Evolutionary conservation across 371 early-diverging fungal genomes (phyloP), one percentile per base, ranked within the genome.

Genomic region (Mucor irregularis): DNA sequence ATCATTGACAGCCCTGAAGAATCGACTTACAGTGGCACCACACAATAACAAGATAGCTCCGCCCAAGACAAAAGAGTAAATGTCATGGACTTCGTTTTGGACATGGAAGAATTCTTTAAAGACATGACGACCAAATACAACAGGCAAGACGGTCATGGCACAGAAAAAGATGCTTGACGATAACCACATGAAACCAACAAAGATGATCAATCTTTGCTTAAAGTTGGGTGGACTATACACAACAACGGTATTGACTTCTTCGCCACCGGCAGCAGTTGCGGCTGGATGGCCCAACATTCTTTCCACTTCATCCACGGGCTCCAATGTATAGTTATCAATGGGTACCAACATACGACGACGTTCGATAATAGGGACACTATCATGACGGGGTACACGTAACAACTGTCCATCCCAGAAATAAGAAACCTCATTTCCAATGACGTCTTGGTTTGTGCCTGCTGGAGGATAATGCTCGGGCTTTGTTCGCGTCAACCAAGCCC

Each of bases 211-310:
- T 14, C 86, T 71, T 47, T 50, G 29, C 24, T 73, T 76, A 44
- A 90, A 83, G n/a, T 69, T 56, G 1, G 88, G 84, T 17, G 92
- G 91, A 6, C 78, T 70, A 58, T 89, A 89, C 0, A 92, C 81
- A 25, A 91, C 67, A 1, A 60, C 59, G 0, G 80, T 82, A 31
- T 80, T 74, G 30, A 64, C 28, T 58, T 75, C 62, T 45, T 76
- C 56, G 2, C 71, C 49, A 66, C 73, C 21, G 64, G 70, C 19
- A 35, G 74, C 72, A 65, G 65, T 44, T 55, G 70, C 44, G 44
- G 85, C 80, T 58, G 71, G 52, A 58, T 86, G 80, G 2, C 86
- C 83, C 11, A 90, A 69, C 0, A 72, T 74, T 58, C 90, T 88
- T 14, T 75, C 62, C 3, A 14, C 29, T 30, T 52, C 57, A 22